A percentile compares a stretch with the other conserved stretches of the same genome.
phyloP scores from a whole-genome alignment of 1,284 basidiomycete species.

The Porodaedalea pini region DNA sequence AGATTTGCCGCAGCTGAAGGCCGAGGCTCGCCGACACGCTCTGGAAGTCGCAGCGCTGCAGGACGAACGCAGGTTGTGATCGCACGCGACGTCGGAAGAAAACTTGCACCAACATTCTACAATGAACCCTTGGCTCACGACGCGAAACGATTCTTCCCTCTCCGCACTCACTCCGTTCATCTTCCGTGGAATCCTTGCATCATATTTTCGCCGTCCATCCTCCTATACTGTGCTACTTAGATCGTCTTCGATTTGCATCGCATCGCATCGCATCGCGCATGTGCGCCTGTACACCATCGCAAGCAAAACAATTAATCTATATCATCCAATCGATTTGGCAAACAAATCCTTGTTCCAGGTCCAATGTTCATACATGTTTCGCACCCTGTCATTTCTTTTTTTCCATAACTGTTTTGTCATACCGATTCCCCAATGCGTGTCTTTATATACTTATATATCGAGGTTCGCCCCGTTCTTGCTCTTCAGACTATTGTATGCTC shows the following conservation, averaged over 20 bases:
- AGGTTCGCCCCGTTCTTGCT: background rate
- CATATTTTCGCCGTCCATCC: background rate
- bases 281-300: constrained; percentile 4
- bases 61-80: background rate
- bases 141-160: constrained; percentile 11
- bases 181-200: constrained; percentile 4
- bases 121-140: background rate
- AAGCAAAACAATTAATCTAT: constrained; percentile 9
- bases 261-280: constrained; percentile 1
- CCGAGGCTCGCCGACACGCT: constrained; percentile 11
- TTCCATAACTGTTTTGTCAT: constrained; percentile 11
- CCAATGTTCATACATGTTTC: background rate
- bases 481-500: too few relatives aligned
- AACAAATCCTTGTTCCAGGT: background rate
- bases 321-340: background rate
- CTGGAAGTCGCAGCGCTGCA: constrained; percentile 9
- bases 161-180: background rate
- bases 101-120: background rate
- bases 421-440: background rate
- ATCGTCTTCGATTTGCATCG: background rate
- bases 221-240: background rate
- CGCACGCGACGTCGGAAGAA: background rate
- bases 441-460: constrained; percentile 18
- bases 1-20: constrained; percentile 54
- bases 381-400: background rate